Percentiles rank a stretch among this genome's conserved stretches.
These are phyloP conservation scores for Ammopiptanthus mongolicus DNA, from an alignment of 306 rosid genomes.

Conservation along the genomic window DNA sequence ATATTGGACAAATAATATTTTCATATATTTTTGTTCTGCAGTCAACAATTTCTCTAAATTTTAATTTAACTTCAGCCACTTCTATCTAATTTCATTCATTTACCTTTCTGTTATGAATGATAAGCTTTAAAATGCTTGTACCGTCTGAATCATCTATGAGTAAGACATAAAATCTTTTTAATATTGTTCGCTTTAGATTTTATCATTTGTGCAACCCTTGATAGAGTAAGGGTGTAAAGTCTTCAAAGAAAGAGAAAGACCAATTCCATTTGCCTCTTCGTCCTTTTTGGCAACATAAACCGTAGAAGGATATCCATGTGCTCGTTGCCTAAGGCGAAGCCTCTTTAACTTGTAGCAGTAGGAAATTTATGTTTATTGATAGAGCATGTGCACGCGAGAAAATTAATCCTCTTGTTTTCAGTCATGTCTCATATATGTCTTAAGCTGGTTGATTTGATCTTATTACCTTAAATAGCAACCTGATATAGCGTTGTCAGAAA, in stretches of 20 bases:
- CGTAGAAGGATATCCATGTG: too few relatives aligned
- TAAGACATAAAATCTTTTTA: not conserved
- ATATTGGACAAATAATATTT: conserved; percentile 5
- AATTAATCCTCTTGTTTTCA: not conserved
- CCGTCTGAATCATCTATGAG: not conserved
- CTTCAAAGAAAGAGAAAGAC: too few relatives aligned
- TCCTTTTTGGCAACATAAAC: too few relatives aligned
- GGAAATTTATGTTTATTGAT: not conserved
- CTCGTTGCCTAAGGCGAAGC: too few relatives aligned
- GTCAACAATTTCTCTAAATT: conserved; percentile 4
- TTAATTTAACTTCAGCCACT: not conserved
- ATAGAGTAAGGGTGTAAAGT: too few relatives aligned
- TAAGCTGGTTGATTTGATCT: not conserved
- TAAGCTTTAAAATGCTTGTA: not conserved
- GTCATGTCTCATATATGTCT: not conserved
- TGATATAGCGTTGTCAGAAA: not conserved
- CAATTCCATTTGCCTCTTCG: too few relatives aligned
- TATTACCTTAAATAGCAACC: not conserved
- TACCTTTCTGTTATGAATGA: conserved; percentile 11
- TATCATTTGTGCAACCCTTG: not conserved
- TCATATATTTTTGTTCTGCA: not conserved
- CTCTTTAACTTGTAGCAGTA: not conserved
- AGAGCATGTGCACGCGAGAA: not conserved
- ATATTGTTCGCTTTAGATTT: not conserved
- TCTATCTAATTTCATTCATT: not conserved